Conservation (phyloP, 2,329 filamentous ascomycete genomes). For the Alternaria novae-zelandiae region DNA sequence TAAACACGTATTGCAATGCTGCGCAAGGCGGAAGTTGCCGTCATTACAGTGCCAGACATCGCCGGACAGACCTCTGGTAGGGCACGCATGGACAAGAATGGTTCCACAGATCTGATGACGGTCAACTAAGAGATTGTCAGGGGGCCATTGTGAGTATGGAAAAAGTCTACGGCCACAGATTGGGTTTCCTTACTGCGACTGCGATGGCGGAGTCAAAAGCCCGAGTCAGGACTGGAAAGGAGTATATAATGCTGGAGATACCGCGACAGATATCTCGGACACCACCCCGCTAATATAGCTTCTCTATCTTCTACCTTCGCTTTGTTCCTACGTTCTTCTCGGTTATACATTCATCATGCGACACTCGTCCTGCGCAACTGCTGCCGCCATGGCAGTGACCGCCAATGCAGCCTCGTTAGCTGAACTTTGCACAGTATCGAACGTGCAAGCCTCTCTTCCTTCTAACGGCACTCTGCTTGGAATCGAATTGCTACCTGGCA, state of each 20-base stretch:
- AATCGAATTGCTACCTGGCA: slow-evolving; percentile 50
- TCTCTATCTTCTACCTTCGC: neutral
- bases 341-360: slow-evolving; percentile 7
- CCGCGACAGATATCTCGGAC: neutral
- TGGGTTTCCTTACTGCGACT: neutral
- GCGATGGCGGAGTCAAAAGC: neutral
- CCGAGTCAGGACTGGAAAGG: neutral
- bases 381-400: slow-evolving; percentile 5
- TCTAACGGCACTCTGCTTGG: slow-evolving; percentile 24
- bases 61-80: neutral
- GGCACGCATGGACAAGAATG: neutral
- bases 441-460: slow-evolving; percentile 26
- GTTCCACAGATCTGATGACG: neutral
- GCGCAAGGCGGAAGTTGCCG: neutral
- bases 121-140: neutral
- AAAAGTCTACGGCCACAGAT: neutral
- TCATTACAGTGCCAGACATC: neutral
- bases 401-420: slow-evolving; percentile 2
- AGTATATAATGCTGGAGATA: neutral
- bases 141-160: neutral
- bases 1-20: neutral
- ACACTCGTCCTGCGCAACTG: slow-evolving; percentile 4
- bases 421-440: slow-evolving; percentile 20
- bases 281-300: neutral
- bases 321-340: neutral